These are phyloP conservation scores for Phalaenopsis hybrid DNA, from an alignment of 116 monocot genomes.

Conservation along the genomic window DNA sequence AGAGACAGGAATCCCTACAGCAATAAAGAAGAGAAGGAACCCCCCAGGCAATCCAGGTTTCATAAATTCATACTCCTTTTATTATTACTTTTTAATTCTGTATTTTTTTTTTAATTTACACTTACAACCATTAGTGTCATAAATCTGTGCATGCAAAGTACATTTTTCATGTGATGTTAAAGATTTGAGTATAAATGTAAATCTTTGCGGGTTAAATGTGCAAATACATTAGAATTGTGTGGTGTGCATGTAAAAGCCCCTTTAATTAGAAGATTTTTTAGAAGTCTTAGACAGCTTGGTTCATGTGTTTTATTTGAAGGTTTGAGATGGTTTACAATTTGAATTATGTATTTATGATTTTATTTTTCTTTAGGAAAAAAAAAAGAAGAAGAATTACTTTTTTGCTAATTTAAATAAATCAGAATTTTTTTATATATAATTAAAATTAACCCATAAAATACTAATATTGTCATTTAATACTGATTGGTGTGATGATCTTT, in stretches of 20 bases:
- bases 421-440: too few relatives aligned
- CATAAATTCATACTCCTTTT: background rate
- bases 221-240: too few relatives aligned
- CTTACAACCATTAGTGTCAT: too few relatives aligned
- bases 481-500: background rate
- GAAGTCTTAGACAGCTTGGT: background rate
- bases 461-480: background rate
- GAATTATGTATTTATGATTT: background rate
- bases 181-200: too few relatives aligned
- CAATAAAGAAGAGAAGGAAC: slow-evolving; percentile 32
- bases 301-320: background rate
- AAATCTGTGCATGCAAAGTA: too few relatives aligned
- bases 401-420: too few relatives aligned
- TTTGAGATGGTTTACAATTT: background rate
- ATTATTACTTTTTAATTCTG: background rate
- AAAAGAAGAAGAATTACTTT: too few relatives aligned
- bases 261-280: background rate
- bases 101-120: background rate
- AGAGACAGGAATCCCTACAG: slow-evolving; percentile 3
- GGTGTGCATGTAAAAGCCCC: too few relatives aligned
- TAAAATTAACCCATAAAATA: background rate
- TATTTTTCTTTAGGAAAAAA: too few relatives aligned
- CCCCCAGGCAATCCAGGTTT: slow-evolving; percentile 42
- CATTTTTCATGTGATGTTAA: too few relatives aligned
- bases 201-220: too few relatives aligned